Conservation (phyloP, 208 protist species). For the Giardia muris region DNA sequence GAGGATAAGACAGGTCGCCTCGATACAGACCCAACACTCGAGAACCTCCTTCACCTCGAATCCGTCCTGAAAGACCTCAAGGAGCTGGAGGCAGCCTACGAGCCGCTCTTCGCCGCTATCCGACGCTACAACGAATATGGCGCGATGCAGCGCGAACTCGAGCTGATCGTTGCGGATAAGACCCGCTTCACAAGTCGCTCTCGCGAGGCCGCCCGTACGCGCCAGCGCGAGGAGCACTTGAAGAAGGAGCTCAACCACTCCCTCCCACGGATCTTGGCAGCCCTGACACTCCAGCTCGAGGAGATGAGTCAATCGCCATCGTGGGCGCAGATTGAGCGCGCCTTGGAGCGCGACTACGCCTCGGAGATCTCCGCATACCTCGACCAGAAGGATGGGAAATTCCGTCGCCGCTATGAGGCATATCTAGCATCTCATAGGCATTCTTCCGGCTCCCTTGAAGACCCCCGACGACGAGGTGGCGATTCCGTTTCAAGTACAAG, state of each 20-base stretch:
- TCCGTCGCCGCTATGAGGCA: neutral
- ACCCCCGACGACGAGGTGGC: neutral
- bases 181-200: neutral
- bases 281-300: neutral
- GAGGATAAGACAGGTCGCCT: no score
- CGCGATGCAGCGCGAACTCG: neutral
- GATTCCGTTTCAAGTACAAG: no score
- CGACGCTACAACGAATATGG: neutral
- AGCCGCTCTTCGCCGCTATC: neutral
- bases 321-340: neutral
- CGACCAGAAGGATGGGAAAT: neutral
- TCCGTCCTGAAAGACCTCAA: neutral
- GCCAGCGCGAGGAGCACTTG: conserved; percentile 13
- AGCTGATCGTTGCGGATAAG: neutral
- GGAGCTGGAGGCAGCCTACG: neutral
- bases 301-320: neutral
- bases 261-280: neutral
- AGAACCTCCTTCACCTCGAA: neutral
- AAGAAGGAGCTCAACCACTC: neutral
- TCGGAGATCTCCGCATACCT: neutral
- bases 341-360: neutral
- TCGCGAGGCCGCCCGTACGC: neutral
- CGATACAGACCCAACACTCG: no score
- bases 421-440: neutral
- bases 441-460: neutral